phyloP scores from a whole-genome alignment of 192 early-diverging fungal genomes.

The Gigaspora rosea region DNA sequence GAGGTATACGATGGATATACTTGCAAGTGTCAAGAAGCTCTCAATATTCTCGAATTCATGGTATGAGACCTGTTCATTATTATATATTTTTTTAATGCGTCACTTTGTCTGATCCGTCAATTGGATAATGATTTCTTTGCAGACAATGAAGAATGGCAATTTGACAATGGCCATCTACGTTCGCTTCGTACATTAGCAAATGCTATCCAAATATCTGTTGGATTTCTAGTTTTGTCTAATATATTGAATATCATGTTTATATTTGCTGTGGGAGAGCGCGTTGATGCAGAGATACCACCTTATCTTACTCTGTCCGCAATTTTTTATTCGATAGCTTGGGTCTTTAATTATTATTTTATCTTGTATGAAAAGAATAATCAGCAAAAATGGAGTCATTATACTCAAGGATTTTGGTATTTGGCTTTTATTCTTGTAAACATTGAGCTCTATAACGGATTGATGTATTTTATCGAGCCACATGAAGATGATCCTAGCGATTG shows the following conservation, averaged over 20 bases:
- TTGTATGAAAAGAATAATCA: neutral
- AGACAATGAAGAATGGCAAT: no score
- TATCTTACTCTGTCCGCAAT: slow-evolving; percentile 5
- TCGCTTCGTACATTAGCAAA: slow-evolving; percentile 5
- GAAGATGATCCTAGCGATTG: slow-evolving; percentile 13
- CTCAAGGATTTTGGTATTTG: slow-evolving; percentile 33
- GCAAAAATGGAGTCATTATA: slow-evolving; percentile 7
- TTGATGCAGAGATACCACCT: neutral
- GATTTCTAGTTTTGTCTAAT: neutral
- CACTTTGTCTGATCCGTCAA: no score
- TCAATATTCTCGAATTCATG: no score
- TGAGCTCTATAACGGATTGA: slow-evolving; percentile 23
- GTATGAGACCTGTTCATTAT: no score
- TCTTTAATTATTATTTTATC: slow-evolving; percentile 7
- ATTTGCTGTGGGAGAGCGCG: slow-evolving; percentile 14
- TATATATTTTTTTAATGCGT: no score
- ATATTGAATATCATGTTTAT: slow-evolving; percentile 9
- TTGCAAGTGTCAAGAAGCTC: no score
- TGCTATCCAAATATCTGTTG: neutral
- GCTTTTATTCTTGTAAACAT: neutral
- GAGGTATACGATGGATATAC: no score
- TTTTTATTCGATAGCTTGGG: neutral
- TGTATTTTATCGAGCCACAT: neutral
- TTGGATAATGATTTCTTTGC: no score
- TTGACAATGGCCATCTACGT: neutral